Percentiles rank a stretch among this genome's conserved stretches.
These are phyloP conservation scores for Russula griseocarnosa DNA, from an alignment of 768 basidiomycete genomes.

Conservation along the genomic window DNA sequence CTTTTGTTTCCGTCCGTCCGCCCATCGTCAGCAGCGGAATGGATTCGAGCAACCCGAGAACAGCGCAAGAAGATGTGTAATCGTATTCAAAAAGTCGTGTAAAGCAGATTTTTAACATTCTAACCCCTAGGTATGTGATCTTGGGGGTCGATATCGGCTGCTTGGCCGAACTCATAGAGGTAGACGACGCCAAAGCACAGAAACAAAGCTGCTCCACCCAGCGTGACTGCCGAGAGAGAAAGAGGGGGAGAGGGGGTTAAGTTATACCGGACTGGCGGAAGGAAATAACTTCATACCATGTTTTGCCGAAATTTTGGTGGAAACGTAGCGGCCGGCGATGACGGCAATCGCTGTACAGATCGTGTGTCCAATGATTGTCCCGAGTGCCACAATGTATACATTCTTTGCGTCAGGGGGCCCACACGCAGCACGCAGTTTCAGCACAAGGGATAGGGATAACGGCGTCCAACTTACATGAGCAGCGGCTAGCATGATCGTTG, in stretches of 20 bases:
- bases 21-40: not conserved
- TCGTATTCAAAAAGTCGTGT: not conserved
- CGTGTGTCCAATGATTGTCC: constrained; percentile 85
- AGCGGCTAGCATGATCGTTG: constrained; percentile 92
- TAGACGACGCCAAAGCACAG: constrained; percentile 27
- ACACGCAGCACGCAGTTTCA: constrained; percentile 23
- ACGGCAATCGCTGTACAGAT: constrained; percentile 88
- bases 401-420: constrained; percentile 50
- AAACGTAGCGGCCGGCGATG: constrained; percentile 87
- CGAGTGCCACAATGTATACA: constrained; percentile 84
- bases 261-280: not conserved
- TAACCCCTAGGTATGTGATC: constrained; percentile 25
- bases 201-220: constrained; percentile 27
- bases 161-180: constrained; percentile 23
- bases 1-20: not conserved
- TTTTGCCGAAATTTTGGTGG: constrained; percentile 93
- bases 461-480: constrained; percentile 66
- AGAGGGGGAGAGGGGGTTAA: not conserved
- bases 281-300: constrained; percentile 54
- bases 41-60: not conserved
- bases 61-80: not conserved
- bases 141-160: constrained; percentile 24
- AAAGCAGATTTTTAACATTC: constrained; percentile 1
- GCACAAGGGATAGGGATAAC: not conserved
- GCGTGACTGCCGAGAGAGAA: constrained; percentile 18